Evolutionary conservation across 1,284 basidiomycete species (phyloP).

Genomic region (Ustilago shanxiensis): DNA sequence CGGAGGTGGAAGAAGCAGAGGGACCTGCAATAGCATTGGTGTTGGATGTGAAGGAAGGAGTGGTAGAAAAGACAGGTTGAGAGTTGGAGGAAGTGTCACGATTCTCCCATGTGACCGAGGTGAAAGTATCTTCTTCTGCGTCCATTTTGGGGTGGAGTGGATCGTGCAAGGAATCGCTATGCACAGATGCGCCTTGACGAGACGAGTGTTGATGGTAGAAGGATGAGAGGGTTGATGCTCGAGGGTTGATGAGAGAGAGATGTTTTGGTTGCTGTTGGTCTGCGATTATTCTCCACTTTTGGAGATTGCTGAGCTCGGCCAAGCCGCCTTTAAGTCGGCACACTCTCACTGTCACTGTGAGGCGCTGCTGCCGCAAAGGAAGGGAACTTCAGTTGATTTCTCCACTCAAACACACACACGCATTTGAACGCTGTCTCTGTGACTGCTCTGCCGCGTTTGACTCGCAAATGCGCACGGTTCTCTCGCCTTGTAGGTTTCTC

Average conservation of each 20-base stretch:
- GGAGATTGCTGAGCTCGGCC: too few relatives aligned
- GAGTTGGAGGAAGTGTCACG: conserved; percentile 34
- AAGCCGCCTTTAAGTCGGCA: too few relatives aligned
- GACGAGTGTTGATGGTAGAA: not conserved
- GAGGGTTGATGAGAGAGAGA: too few relatives aligned
- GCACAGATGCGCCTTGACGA: not conserved
- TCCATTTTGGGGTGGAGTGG: conserved; percentile 34
- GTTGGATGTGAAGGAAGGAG: conserved; percentile 22
- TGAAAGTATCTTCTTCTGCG: conserved; percentile 62
- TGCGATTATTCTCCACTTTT: too few relatives aligned
- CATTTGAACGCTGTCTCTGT: too few relatives aligned
- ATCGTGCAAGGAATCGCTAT: not conserved
- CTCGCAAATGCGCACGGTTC: conserved; percentile 27
- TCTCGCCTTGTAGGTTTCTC: not conserved
- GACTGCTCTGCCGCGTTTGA: conserved; percentile 10
- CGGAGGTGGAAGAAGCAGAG: conserved; percentile 18
- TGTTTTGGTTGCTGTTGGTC: too few relatives aligned
- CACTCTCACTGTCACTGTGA: too few relatives aligned
- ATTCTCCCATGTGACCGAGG: conserved; percentile 65
- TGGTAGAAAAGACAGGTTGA: conserved; percentile 37
- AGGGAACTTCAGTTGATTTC: too few relatives aligned
- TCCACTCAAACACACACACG: too few relatives aligned
- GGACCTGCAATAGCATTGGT: conserved; percentile 32
- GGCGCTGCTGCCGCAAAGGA: too few relatives aligned
- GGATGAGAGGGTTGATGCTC: too few relatives aligned